Evolutionary conservation across 805 yeast genomes (phyloP).

Genomic region (Pichia pseudocactophila): DNA sequence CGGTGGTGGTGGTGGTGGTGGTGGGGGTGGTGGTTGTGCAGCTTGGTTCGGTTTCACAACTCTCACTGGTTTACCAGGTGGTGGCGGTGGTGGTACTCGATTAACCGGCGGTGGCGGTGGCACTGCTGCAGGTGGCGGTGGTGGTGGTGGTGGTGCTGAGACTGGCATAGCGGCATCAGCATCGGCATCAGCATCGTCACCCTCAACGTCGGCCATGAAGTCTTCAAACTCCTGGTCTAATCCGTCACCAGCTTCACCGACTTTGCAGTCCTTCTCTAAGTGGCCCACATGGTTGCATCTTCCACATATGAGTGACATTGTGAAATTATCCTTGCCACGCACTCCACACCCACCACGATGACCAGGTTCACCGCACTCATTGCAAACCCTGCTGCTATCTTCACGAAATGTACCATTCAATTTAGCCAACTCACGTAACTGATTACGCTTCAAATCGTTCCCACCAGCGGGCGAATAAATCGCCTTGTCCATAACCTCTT

Average conservation of each 20-base stretch:
- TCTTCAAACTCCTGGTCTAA: conserved; percentile 43
- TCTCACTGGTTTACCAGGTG: neutral
- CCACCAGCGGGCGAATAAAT: conserved; percentile 87
- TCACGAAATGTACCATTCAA: conserved; percentile 86
- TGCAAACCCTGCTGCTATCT: conserved; percentile 56
- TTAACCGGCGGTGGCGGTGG: conserved; percentile 1
- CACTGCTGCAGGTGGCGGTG: neutral
- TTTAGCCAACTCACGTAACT: conserved; percentile 84
- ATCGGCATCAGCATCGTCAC: neutral
- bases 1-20: conserved; percentile 8
- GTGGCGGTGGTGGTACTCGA: too few species aligned
- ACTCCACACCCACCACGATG: conserved; percentile 63
- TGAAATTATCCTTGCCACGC: conserved; percentile 34
- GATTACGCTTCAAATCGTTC: conserved; percentile 84
- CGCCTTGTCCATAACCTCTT: conserved; percentile 72
- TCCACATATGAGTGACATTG: conserved; percentile 55
- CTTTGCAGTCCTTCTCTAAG: conserved; percentile 77
- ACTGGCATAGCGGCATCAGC: neutral
- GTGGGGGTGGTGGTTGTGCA: conserved; percentile 5
- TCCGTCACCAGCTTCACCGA: conserved; percentile 18
- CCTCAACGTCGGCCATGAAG: conserved; percentile 29
- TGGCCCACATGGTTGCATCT: conserved; percentile 82
- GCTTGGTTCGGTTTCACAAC: neutral
- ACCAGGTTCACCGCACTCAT: conserved; percentile 57
- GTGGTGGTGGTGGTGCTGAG: conserved; percentile 8